These are phyloP conservation scores for Sarocladiaceae sp. DNA, from an alignment of 2,329 filamentous ascomycete species.

Conservation along the genomic window DNA sequence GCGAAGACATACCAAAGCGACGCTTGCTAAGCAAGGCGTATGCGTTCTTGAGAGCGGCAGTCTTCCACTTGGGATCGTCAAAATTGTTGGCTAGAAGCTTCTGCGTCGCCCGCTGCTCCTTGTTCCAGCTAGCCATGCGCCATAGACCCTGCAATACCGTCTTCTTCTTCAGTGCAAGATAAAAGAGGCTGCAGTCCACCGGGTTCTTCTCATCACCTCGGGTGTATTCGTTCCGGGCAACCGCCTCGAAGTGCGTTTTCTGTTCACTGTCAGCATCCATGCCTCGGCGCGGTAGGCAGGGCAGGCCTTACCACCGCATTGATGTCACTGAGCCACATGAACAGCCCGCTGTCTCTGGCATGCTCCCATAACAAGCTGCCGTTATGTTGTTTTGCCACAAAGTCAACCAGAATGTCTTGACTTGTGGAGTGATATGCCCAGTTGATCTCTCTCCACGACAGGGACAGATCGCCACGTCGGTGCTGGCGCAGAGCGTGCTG, in stretches of 20 bases:
- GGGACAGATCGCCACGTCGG: conserved; percentile 55
- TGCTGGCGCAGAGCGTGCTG: conserved; percentile 68
- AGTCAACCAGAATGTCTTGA: conserved; percentile 83
- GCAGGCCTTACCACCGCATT: conserved; percentile 59
- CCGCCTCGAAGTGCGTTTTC: conserved; percentile 70
- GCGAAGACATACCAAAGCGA: conserved; percentile 58
- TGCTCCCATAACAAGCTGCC: conserved; percentile 77
- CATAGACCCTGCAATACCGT: conserved; percentile 83
- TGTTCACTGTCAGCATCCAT: conserved; percentile 17
- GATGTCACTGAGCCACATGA: conserved; percentile 86
- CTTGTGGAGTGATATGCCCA: conserved; percentile 81
- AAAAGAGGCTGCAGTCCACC: conserved; percentile 84
- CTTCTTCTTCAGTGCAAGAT: conserved; percentile 87
- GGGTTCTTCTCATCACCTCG: conserved; percentile 83
- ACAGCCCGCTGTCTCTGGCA: conserved; percentile 80
- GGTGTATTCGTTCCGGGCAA: conserved; percentile 90
- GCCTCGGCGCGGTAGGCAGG: neutral
- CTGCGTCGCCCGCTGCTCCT: conserved; percentile 75
- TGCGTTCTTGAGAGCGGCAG: conserved; percentile 87
- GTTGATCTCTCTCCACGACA: conserved; percentile 74
- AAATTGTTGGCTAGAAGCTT: conserved; percentile 88
- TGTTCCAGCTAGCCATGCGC: conserved; percentile 88
- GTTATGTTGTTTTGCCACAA: conserved; percentile 74
- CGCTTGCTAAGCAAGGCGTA: conserved; percentile 90
- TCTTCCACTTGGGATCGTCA: conserved; percentile 77